phyloP scores from a whole-genome alignment of 371 early-diverging fungal species.

The Apophysomyces trapeziformis region DNA sequence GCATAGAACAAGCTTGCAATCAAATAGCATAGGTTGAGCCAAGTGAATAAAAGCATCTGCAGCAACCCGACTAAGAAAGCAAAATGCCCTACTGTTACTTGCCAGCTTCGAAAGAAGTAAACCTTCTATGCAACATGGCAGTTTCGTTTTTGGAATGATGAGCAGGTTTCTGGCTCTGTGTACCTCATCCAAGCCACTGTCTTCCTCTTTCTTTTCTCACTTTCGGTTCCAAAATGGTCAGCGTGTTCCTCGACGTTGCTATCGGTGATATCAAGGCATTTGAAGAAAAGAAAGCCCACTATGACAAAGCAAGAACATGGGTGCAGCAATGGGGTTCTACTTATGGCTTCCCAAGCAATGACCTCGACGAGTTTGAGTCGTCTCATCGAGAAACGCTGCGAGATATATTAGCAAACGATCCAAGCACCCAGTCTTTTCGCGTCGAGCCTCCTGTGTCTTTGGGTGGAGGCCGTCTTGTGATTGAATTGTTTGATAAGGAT shows the following conservation, averaged over 20 bases:
- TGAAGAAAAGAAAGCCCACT: conserved; percentile 30
- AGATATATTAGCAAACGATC: conserved; percentile 48
- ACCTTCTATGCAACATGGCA: no score
- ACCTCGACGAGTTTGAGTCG: conserved; percentile 30
- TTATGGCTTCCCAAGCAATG: conserved; percentile 45
- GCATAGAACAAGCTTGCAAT: background rate
- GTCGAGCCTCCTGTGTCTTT: conserved; percentile 44
- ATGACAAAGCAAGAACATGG: conserved; percentile 43
- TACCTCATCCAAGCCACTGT: no score
- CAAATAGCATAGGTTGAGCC: no score
- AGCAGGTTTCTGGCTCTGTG: no score
- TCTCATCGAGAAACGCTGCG: conserved; percentile 48
- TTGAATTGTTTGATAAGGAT: conserved; percentile 51
- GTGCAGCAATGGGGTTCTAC: conserved; percentile 45
- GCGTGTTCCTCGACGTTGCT: conserved; percentile 52
- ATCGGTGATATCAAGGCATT: conserved; percentile 48
- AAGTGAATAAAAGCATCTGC: no score
- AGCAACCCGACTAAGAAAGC: background rate
- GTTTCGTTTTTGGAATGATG: no score
- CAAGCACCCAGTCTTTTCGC: conserved; percentile 38
- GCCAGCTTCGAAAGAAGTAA: no score
- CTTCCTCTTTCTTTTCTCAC: no score
- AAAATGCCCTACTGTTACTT: background rate
- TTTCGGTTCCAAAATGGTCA: background rate
- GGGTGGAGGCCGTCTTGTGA: conserved; percentile 52